Evolutionary conservation across 306 rosid genomes (phyloP), one percentile per base, ranked within the genome.

Genomic region (Ziziphus jujuba): DNA sequence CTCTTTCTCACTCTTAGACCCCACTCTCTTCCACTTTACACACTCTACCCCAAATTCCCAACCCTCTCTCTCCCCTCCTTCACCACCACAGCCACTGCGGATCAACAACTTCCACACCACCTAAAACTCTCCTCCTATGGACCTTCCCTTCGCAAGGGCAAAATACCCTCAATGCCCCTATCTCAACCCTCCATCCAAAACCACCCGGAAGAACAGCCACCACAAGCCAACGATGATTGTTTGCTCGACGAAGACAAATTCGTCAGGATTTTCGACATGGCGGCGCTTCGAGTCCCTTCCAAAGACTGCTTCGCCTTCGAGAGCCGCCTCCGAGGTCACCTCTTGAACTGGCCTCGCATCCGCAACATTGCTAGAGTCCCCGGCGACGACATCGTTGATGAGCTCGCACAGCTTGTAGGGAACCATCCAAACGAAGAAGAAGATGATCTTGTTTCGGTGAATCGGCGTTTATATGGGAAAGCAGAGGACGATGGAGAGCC

Each of bases 281-380:
- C 92, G 21, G 99, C 97, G 12, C 88, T 90, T 55, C 93, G 99
- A 9, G 92, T 88, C 61, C 95, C 96, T 38, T 73, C 96, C 43
- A 57, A 79, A 50, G 80, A 87, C 50, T 90, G 99, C 79, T 81
- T 74, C 72, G 67, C 85, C 55, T 87, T 93, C 35, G 99, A 93
- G 75, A 62, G 44, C 66, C 87, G 87, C 55, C 86, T 90, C 75
- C 91, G 99, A 0, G 97, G 99, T 20, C 99, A 93, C 79, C 88
- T 90, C 58, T 78, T 93, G 75, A 93, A 93, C 70, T 93, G 99
- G 99, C 96, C 99, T 13, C 95, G 99, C 33, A 35, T 93, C 47
- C 91, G 89, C 75, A 93, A 93, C 87, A 72, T 93, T 22, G 97
- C 85, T 33, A 84, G 96, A 56, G 96, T 90, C 58, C 86, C 95